These are phyloP conservation scores for Solanum sejunctum DNA, from an alignment of 257 asterid species.

Conservation along the genomic window DNA sequence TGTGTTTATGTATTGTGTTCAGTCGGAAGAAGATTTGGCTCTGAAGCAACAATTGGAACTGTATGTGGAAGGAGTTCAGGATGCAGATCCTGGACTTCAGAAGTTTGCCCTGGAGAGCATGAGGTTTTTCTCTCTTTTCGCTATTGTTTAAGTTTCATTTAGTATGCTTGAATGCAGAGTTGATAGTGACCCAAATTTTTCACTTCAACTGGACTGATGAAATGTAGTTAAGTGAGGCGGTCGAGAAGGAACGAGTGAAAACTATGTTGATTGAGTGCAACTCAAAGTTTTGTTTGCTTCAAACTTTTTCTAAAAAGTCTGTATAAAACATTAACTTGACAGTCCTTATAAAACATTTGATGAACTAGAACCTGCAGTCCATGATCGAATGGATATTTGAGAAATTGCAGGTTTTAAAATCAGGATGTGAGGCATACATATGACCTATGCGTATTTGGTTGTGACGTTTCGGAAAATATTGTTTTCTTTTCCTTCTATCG, in stretches of 20 bases:
- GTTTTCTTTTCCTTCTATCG: background rate
- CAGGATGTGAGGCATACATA: background rate
- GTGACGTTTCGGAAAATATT: background rate
- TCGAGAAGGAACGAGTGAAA: too few relatives aligned
- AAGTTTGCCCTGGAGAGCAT: constrained; percentile 79
- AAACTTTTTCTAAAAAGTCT: too few relatives aligned
- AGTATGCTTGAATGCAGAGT: background rate
- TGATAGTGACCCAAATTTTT: background rate
- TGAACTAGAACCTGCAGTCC: background rate
- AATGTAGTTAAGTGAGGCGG: background rate
- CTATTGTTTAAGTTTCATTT: background rate
- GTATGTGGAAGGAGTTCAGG: constrained; percentile 84
- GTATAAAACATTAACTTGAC: background rate
- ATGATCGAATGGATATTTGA: background rate
- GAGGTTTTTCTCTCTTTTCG: constrained; percentile 33
- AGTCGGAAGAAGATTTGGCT: constrained; percentile 95
- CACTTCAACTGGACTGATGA: background rate
- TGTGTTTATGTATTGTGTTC: background rate
- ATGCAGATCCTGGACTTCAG: constrained; percentile 77
- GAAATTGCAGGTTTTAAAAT: background rate
- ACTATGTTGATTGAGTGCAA: too few relatives aligned
- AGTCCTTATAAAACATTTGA: background rate
- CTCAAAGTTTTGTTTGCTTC: too few relatives aligned
- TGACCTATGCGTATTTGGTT: background rate
- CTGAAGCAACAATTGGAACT: constrained; percentile 82